Base-by-base conservation (phyloP, 129 eudicot species). In the Solidago caesia region DNA sequence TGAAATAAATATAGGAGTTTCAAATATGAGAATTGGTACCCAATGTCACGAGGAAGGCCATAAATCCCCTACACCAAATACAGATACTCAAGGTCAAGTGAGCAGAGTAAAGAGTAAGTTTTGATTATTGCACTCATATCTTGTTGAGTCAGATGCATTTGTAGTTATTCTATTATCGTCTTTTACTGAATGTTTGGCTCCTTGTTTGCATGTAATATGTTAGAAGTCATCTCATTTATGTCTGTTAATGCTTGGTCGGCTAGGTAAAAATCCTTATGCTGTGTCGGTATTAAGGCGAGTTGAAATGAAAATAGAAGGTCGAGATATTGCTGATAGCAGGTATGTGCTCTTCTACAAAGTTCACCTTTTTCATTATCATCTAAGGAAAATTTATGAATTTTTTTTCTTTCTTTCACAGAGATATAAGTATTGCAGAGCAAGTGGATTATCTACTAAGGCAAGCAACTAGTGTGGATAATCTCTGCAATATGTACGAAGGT, bases 401-500 rank as follows among this genome's bases (percentile, higher is more conserved):
- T 12, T 52, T 59, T 72, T 75, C 7, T 44, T 5, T 11, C 51
- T 68, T 62, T 63, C 47, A 25, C 96, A 94, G 99, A 78, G 96
- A 88, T 80, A 78, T 89, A 15, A 91, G 85, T 75, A 70, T 87
- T 75, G 78, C 86, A 13, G 99, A 94, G 83, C 99, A 94, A 75
- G 99, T 94, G 6, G 97, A 94, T 85, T 84, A 82, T 88, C 88
- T 94, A 75, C 88, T 94, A 58, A 88, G 87, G 91, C 99, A 90
- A 84, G 97, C 99, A 46, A 94, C 97, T 12, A 91, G 89, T 55
- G 80, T 84, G 74, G 99, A 94, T 85, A 94, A 94, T 77, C 97
- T 94, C 67, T 94, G 99, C 87, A 94, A 91, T 69, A 94, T 94
- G 99, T 94, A 94, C 61, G 99, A 94, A 88, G 99, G 99, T 45